Conservation (phyloP, 2,329 filamentous ascomycete species). For the Aureobasidium namibiae region DNA sequence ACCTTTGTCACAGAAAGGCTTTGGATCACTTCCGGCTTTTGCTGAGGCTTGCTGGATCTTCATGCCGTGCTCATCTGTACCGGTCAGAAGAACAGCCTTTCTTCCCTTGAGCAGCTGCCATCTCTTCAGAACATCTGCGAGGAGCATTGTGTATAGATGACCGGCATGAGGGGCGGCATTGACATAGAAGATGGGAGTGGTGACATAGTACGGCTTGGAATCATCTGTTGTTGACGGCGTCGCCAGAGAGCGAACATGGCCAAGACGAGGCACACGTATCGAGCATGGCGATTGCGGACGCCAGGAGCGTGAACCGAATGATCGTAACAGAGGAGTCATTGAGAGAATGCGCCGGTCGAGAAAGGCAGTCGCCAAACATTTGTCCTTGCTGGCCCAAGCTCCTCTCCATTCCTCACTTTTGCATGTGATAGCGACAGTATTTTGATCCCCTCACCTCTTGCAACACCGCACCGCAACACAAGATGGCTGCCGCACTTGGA, state of each 20-base stretch:
- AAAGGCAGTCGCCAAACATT: not conserved
- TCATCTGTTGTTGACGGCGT: constrained; percentile 13
- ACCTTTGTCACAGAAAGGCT: constrained; percentile 82
- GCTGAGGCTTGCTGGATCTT: constrained; percentile 87
- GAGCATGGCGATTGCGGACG: constrained; percentile 28
- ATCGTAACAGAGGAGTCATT: constrained; percentile 26
- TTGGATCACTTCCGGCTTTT: constrained; percentile 60
- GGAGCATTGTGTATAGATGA: constrained; percentile 86
- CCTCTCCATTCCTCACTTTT: not conserved
- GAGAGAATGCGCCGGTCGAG: not conserved
- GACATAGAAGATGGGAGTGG: constrained; percentile 97
- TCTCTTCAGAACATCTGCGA: constrained; percentile 84
- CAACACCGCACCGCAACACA: not conserved
- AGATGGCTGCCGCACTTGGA: not conserved
- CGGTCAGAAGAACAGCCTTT: constrained; percentile 70
- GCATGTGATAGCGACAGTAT: constrained; percentile 6
- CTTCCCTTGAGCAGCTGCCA: constrained; percentile 74
- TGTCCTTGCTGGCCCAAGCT: constrained; percentile 1
- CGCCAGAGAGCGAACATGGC: constrained; percentile 2
- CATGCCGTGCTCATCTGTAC: constrained; percentile 95
- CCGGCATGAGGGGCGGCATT: constrained; percentile 97
- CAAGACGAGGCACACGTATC: not conserved
- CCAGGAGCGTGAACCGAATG: constrained; percentile 25
- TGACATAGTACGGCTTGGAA: constrained; percentile 84
- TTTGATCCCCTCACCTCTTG: not conserved